Base-by-base conservation (phyloP, 352 stramenopile genomes). In the Thraustochytrium sp. region DNA sequence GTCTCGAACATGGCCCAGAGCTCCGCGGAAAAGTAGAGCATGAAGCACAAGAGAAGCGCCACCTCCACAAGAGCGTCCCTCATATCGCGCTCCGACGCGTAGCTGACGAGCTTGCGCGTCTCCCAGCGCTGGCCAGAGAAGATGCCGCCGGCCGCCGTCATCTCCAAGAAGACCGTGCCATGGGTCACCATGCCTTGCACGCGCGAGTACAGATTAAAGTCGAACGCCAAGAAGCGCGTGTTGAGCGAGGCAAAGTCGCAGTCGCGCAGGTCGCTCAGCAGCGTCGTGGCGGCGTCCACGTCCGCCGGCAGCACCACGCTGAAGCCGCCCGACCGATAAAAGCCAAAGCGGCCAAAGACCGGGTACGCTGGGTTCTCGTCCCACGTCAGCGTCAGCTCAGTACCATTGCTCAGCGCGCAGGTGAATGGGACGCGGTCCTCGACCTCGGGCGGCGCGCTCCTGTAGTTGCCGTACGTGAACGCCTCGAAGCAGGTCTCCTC, bases 241-340 rank as follows among this genome's bases (percentile, higher is more conserved):
- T 84, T 84, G 13, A 84, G 37, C 59, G 75, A 84, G 29, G 84
- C 16, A 63, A 59, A 84, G 38, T 54, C 31, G 61, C 75, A 84
- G 76, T 9, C 68, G 11, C 44, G 13, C 18, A 80, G 68, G 38
- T 80, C 68, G 4, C 11, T 8, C 3, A 80, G 26, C 9, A 80
- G 51, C 11, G 42, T 2, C n/a, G 63, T 44, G 2, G n/a, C 68
- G 1, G 76, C 68, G 48, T 63, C 38, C 8, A 21, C n/a, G 29
- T 63, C 38, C 48, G 5, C 23, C 18, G 68, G 68, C 51, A 80
- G 31, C 23, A n/a, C 26, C 21, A 80, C 44, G 42, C 68, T 80
- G n/a, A 44, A 44, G 48, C 68, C 68, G 23, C 42, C 68, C 5
- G 31, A 26, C 18, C 26, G 11, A 31, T 80, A 80, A 31, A 46